Conservation (phyloP, 371 early-diverging fungal species). For the Nosema muscidifuracis region DNA sequence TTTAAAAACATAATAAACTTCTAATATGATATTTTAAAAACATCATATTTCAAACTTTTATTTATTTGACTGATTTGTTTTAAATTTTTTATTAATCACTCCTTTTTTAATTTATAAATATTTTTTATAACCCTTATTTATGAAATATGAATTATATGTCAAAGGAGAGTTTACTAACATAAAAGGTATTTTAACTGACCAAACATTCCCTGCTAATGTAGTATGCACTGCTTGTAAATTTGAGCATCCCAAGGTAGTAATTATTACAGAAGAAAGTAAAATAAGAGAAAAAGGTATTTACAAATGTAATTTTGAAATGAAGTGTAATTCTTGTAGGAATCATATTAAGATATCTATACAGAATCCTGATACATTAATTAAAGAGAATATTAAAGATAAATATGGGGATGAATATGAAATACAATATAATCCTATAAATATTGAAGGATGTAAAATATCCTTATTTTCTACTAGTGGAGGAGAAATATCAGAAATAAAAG, state of each 20-base stretch:
- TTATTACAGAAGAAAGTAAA: constrained; percentile 28
- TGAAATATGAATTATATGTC: constrained; percentile 18
- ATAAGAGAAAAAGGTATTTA: not conserved
- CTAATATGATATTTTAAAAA: no score
- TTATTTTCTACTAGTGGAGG: not conserved
- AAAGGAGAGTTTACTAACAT: constrained; percentile 34
- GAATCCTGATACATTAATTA: not conserved
- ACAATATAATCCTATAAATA: constrained; percentile 3
- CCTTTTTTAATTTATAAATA: no score
- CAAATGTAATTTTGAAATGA: constrained; percentile 26
- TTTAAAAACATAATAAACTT: no score
- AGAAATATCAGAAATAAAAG: constrained; percentile 4
- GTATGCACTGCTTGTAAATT: constrained; percentile 24
- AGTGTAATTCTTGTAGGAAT: constrained; percentile 21
- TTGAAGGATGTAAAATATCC: not conserved
- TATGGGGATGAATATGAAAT: constrained; percentile 15
- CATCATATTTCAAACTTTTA: no score
- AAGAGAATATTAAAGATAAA: constrained; percentile 2
- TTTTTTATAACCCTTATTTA: constrained; percentile 1
- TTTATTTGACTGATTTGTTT: no score
- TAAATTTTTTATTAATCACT: no score
- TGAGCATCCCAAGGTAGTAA: constrained; percentile 31
- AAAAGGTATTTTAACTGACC: constrained; percentile 25
- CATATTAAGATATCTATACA: constrained; percentile 23
- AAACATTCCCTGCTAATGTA: constrained; percentile 21